A percentile compares a stretch with the other conserved stretches of the same genome.
These are phyloP conservation scores for Pholiota molesta DNA, from an alignment of 768 basidiomycete genomes.

Conservation along the genomic window DNA sequence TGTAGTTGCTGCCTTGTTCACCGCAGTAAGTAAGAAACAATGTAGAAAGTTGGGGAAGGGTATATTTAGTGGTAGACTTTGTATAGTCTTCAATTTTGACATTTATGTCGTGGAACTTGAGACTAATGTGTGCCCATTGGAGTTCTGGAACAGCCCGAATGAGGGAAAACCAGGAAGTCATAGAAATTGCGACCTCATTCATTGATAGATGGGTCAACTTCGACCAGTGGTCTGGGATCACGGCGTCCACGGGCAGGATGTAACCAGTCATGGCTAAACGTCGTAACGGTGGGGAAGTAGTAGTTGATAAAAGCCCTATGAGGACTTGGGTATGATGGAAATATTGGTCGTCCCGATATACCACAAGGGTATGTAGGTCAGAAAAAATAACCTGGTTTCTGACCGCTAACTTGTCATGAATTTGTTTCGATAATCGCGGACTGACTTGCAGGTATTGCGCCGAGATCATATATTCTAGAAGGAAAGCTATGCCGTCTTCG, in stretches of 20 bases:
- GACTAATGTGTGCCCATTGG: background rate
- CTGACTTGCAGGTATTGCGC: background rate
- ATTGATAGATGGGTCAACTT: background rate
- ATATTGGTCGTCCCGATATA: no score
- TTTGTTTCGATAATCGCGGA: background rate
- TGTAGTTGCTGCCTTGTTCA: background rate
- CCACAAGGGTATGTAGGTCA: background rate
- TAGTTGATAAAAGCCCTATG: no score
- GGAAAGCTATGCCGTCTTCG: no score
- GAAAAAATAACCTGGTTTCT: background rate
- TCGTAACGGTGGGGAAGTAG: background rate
- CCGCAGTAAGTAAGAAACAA: background rate
- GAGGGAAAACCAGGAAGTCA: background rate
- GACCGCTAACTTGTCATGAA: background rate
- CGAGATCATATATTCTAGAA: background rate
- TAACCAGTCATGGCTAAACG: no score
- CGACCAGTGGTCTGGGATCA: background rate
- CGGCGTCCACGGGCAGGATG: no score
- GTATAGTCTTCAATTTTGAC: no score
- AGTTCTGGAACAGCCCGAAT: background rate
- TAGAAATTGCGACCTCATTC: background rate
- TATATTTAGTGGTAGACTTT: background rate
- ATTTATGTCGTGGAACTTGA: background rate
- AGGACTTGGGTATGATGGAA: no score
- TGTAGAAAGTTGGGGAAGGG: background rate